A percentile compares a stretch with the other conserved stretches of the same genome.
Conservation (phyloP, 2,329 filamentous ascomycete genomes). For the Fusarium marasasianum region DNA sequence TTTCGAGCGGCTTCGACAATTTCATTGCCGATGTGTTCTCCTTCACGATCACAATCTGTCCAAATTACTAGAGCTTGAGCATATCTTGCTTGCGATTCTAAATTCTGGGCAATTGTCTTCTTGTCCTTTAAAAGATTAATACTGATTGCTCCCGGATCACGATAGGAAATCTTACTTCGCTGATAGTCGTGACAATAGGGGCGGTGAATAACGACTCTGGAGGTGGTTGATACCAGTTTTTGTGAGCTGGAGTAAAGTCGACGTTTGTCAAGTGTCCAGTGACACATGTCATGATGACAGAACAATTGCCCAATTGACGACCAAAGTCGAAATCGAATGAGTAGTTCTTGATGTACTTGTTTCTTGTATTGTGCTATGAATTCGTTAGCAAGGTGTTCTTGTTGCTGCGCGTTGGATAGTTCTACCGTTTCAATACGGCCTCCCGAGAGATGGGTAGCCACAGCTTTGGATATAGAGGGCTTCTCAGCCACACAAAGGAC, state of each 20-base stretch:
- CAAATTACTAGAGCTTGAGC: conserved; percentile 88
- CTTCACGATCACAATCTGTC: conserved; percentile 98
- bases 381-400: conserved; percentile 33
- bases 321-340: conserved; percentile 90
- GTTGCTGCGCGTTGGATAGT: not conserved
- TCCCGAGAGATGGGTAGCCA: conserved; percentile 88
- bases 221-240: conserved; percentile 82
- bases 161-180: conserved; percentile 62
- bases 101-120: conserved; percentile 83
- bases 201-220: conserved; percentile 85
- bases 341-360: conserved; percentile 92
- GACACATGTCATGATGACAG: conserved; percentile 94
- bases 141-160: not conserved
- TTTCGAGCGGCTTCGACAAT: conserved; percentile 82
- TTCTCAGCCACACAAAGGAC: conserved; percentile 70
- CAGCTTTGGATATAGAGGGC: conserved; percentile 94
- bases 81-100: conserved; percentile 78
- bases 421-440: conserved; percentile 76
- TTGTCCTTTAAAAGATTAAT: conserved; percentile 68
- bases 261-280: conserved; percentile 85
- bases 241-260: conserved; percentile 79
- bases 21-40: conserved; percentile 94
- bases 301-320: conserved; percentile 79
- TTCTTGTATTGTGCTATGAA: conserved; percentile 71
- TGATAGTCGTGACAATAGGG: conserved; percentile 74